Evolutionary conservation across 2,329 filamentous ascomycete genomes (phyloP).

Genomic region (Harringtonia lauricola): DNA sequence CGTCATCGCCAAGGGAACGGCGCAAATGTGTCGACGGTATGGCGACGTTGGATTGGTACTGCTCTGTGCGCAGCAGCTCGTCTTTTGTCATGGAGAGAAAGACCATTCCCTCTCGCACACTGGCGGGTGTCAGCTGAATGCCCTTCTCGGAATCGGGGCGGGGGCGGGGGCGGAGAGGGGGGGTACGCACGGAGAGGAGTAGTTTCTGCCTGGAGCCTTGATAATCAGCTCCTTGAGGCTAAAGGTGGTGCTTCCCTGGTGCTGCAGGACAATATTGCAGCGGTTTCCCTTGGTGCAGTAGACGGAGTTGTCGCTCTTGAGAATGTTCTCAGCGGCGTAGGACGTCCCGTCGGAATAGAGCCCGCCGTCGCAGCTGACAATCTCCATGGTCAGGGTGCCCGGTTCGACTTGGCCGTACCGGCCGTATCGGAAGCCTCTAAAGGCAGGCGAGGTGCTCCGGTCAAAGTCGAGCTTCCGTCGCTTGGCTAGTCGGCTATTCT

Average conservation of each 20-base stretch:
- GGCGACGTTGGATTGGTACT: conserved; percentile 42
- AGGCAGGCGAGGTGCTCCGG: conserved; percentile 30
- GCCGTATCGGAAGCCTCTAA: conserved; percentile 64
- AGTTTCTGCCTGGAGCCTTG: conserved; percentile 69
- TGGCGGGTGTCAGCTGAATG: conserved; percentile 21
- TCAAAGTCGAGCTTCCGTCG: conserved; percentile 61
- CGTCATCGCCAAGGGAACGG: neutral
- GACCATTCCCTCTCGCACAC: conserved; percentile 82
- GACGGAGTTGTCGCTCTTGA: conserved; percentile 71
- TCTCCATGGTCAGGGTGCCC: conserved; percentile 72
- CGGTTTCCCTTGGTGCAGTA: conserved; percentile 84
- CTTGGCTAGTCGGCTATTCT: conserved; percentile 42
- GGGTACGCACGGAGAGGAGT: conserved; percentile 69
- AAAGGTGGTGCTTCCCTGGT: conserved; percentile 72
- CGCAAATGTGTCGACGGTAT: neutral
- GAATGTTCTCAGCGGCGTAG: conserved; percentile 68
- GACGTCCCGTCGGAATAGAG: conserved; percentile 47
- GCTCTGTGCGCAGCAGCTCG: conserved; percentile 60
- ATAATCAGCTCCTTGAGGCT: conserved; percentile 78
- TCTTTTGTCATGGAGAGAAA: conserved; percentile 82
- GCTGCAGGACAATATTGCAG: conserved; percentile 78
- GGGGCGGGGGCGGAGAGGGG: no score
- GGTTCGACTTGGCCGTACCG: conserved; percentile 79
- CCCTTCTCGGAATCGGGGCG: no score
- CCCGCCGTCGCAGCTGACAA: conserved; percentile 82